Evolutionary conservation across 2,329 filamentous ascomycete species (phyloP), one percentile per base, ranked within the genome.

Genomic region (Cryphonectria radicalis): DNA sequence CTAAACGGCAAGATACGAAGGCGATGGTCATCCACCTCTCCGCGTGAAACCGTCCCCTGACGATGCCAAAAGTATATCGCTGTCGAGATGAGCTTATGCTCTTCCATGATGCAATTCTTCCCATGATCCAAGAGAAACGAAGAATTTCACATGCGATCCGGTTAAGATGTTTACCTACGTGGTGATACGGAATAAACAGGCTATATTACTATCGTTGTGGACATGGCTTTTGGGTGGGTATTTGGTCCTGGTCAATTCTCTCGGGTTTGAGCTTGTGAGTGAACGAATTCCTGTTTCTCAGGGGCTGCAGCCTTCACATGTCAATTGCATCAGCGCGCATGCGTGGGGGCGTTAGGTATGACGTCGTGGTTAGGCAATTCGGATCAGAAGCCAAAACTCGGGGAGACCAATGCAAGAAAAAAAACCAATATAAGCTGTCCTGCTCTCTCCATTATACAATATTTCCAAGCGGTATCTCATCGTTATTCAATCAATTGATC

Each of bases 291-390:
- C 62, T 64, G 40, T 64, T 43, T 43, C 22, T 43, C 25, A 22
- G 43, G 63, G 63, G 63, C 63, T 53, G 43, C 63, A 32, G 63
- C 43, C 22, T 28, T 63, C 32, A 55, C 59, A 50, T n/a, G 59
- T 57, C 28, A 50, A 68, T 42, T 42, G 59, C 37, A 35, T 40
- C 59, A 57, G 59, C 50, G n/a, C 59, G n/a, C 59, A 13, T 46
- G 28, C 69, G 40, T 19, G 42, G 65, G n/a, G n/a, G 43, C n/a
- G n/a, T 19, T 17, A 32, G 4, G 32, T 32, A 70, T 70, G 60
- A 69, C 66, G 66, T 68, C 66, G 66, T 25, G 10, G 13, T 25
- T 50, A 46, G 8, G 63, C 25, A 14, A 65, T 50, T 35, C 42
- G 28, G 28, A 65, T 50, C 40, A 14, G 28, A 65, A 53, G 17